Conservation (phyloP, 129 eudicot species). For the Apium graveolens region DNA sequence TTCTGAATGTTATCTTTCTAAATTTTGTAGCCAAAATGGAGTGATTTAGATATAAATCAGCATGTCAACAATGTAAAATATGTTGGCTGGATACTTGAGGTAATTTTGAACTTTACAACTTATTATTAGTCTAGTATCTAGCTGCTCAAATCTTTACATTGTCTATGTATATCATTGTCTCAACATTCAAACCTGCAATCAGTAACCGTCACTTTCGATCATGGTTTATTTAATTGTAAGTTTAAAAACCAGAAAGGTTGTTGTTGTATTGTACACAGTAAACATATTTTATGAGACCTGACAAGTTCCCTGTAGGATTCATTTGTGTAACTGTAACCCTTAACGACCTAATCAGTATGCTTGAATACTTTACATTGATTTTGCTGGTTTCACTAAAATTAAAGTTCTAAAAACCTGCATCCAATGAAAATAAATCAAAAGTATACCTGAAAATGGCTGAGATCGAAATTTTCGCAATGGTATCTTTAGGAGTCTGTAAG, state of each 20-base stretch:
- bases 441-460: background rate
- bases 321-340: background rate
- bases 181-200: background rate
- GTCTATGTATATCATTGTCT: background rate
- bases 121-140: background rate
- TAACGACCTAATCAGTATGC: background rate
- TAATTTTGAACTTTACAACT: slow-evolving; percentile 12
- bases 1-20: slow-evolving; percentile 5
- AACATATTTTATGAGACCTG: too few relatives aligned
- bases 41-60: slow-evolving; percentile 87
- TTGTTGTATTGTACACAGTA: too few relatives aligned
- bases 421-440: background rate
- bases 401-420: background rate
- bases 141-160: background rate
- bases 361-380: background rate
- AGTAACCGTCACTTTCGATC: background rate
- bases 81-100: slow-evolving; percentile 94
- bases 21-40: slow-evolving; percentile 74
- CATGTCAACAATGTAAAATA: slow-evolving; percentile 96
- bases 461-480: background rate
- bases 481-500: background rate
- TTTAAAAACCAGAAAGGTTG: too few relatives aligned
- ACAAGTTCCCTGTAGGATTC: background rate
- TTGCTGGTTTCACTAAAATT: background rate
- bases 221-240: too few relatives aligned